A percentile compares a stretch with the other conserved stretches of the same genome.
phyloP scores from a whole-genome alignment of 1,284 basidiomycete species.

The Athelia sp. region DNA sequence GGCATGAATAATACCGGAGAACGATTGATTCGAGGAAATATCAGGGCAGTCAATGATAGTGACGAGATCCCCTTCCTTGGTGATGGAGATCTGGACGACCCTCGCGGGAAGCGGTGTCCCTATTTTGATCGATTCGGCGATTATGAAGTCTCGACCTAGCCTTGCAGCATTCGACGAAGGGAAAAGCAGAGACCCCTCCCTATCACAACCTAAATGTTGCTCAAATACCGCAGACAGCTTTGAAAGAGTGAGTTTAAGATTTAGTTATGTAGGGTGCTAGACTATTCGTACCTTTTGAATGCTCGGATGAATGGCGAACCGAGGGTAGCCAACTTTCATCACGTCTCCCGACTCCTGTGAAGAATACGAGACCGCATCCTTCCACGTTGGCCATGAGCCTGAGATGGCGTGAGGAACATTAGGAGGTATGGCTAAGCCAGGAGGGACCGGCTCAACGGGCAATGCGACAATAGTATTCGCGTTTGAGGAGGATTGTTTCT shows the following conservation, averaged over 20 bases:
- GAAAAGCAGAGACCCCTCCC: slow-evolving; percentile 77
- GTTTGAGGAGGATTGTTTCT: no score
- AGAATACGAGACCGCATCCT: slow-evolving; percentile 91
- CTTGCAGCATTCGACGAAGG: slow-evolving; percentile 71
- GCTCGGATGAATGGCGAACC: slow-evolving; percentile 91
- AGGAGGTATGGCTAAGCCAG: slow-evolving; percentile 59
- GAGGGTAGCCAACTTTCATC: slow-evolving; percentile 92
- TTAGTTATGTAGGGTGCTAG: background rate
- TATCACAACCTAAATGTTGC: slow-evolving; percentile 67
- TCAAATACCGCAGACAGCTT: slow-evolving; percentile 78
- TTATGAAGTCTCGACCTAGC: slow-evolving; percentile 73
- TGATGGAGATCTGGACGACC: slow-evolving; percentile 69
- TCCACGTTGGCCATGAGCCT: slow-evolving; percentile 95
- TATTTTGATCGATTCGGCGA: slow-evolving; percentile 40
- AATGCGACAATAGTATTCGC: no score
- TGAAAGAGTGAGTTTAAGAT: background rate
- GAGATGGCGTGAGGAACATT: slow-evolving; percentile 88
- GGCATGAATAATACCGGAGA: no score
- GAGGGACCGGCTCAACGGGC: background rate
- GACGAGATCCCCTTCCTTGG: slow-evolving; percentile 21
- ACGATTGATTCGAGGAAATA: no score
- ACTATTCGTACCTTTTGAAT: slow-evolving; percentile 72
- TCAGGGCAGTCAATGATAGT: slow-evolving; percentile 5
- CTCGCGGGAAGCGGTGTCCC: slow-evolving; percentile 61
- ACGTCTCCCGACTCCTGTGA: slow-evolving; percentile 83